Evolutionary conservation across 2,329 filamentous ascomycete species (phyloP), one percentile per base, ranked within the genome.

Genomic region (Fusarium duplospermum): DNA sequence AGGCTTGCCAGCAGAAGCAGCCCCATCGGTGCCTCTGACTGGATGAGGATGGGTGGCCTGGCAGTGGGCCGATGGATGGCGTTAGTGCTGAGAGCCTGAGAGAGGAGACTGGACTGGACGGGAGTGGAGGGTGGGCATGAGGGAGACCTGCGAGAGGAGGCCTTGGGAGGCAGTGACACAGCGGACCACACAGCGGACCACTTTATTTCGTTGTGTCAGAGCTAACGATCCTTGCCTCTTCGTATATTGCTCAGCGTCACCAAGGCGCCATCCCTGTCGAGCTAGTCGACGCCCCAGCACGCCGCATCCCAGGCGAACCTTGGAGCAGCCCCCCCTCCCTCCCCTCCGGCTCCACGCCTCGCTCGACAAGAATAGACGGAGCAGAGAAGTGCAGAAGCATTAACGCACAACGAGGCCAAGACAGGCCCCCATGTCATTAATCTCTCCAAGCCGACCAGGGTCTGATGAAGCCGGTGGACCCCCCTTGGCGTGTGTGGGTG

Each of bases 191-290:
- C 76, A 76, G 76, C 75, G 80, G 76, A 75, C 82, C 82, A 84
- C 81, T 83, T 84, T 82, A 84, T 83, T 82, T 83, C 67, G 80
- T 82, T 86, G 86, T 86, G 86, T 87, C 85, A 87, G 85, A 86
- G 42, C 83, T 72, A 72, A 80, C 84, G 66, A 78, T 83, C 82
- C 84, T 83, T 83, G 82, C 81, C 81, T 77, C 82, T 70, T 86
- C 84, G 85, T 85, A 86, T 86, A 86, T 87, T 86, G 82, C 84
- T 80, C 83, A 82, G 83, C 84, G 82, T 85, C 84, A 85, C 84
- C 82, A 82, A 82, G 74, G 59, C 69, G 72, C 75, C 76, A 81
- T 80, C 81, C 80, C 76, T 81, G 80, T 69, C 31, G 47, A 69
- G 72, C 66, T 79, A 79, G 80, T 76, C 68, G 76, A 78, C 78